Base-by-base conservation (phyloP, 1,284 basidiomycete species). In the Phlebopus sp. region DNA sequence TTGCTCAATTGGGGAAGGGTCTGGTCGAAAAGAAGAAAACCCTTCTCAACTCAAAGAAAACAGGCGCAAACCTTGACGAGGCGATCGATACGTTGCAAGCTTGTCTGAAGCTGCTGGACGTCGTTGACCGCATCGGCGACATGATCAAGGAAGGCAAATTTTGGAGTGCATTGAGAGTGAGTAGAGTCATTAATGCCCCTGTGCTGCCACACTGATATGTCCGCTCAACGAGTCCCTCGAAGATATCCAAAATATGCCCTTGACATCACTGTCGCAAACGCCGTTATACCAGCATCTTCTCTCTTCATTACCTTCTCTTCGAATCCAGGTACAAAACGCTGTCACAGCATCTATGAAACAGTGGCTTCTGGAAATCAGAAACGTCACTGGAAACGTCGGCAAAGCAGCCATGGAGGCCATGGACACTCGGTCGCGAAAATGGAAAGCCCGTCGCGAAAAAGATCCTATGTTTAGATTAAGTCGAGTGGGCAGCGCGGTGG, bases 331-430 rank as follows among this genome's bases (percentile, higher is more conserved):
- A 62, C 92, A 95, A 64, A 87, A 91, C 58, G 90, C 91, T 0
- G 97, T 99, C 2, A 96, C 91, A 1, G 88, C 92, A 0, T 92
- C 94, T 7, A 89, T 94, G 73, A 99, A 98, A 66, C 89, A 97
- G 53, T 99, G 97, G 97, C 73, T 99, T 21, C 84, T 96, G 46
- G 93, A 98, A 59, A 94, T 98, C 47, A 77, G 97, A 44, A 94
- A 97, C 58, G 82, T 90, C 51, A 91, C 90, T 48, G 82, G 86
- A 1, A 81, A 89, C 40, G 90, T 99, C 1, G 97, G 97, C 2
- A 80, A 79, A 53, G 77, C 94, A 5, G 96, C 96, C 0, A 78
- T 97, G 30, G 93, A 97, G 55, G 83, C 85, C 17, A 98, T 98
- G 91, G 90, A 93, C 41, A 68, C 73, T 23, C 79, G 97, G 14